Conservation (phyloP, 306 rosid genomes). For the Mucuna pruriens region DNA sequence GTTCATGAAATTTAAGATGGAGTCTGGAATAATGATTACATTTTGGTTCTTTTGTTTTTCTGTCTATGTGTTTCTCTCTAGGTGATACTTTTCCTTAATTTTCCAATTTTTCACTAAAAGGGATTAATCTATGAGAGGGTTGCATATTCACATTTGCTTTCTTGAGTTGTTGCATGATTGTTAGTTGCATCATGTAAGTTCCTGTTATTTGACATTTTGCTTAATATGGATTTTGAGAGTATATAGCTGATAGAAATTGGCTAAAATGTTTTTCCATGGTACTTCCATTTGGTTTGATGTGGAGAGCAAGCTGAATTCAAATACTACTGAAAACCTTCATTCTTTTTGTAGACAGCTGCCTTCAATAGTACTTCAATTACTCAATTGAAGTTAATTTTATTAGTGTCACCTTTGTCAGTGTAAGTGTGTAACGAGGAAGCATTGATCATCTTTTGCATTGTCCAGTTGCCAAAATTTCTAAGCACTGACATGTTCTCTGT, state of each 20-base stretch:
- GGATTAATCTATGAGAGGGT: neutral
- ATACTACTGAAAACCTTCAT: neutral
- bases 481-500: neutral
- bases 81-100: conserved; percentile 12
- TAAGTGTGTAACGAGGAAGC: no score
- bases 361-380: neutral
- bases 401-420: no score
- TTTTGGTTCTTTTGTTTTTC: neutral
- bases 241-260: neutral
- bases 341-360: neutral
- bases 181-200: neutral
- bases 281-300: neutral
- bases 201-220: conserved; percentile 1
- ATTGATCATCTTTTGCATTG: no score
- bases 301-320: neutral
- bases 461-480: neutral
- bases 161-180: neutral
- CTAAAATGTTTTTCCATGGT: neutral
- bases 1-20: conserved; percentile 22
- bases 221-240: conserved; percentile 12
- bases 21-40: conserved; percentile 17
- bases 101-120: neutral
- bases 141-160: neutral
- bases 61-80: conserved; percentile 10
- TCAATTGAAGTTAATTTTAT: no score